Percentiles rank a stretch among this genome's conserved stretches.
phyloP scores from a whole-genome alignment of 768 basidiomycete species.

The Mycena rebaudengoi region DNA sequence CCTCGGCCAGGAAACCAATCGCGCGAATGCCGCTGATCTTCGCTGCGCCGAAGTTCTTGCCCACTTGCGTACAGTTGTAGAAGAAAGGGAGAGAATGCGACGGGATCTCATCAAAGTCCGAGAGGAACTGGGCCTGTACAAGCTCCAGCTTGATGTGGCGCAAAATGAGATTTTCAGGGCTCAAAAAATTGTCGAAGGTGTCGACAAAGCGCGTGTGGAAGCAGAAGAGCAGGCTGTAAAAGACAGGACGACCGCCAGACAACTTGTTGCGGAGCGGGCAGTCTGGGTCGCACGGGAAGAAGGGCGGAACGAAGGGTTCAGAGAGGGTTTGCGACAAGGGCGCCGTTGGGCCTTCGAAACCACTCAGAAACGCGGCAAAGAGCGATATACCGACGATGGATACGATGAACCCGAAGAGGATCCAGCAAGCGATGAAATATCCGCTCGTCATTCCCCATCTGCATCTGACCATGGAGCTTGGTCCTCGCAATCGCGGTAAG shows the following conservation, averaged over 20 bases:
- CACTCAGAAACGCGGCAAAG: not conserved
- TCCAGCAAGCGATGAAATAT: not conserved
- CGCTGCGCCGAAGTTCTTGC: constrained; percentile 41
- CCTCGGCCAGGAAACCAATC: constrained; percentile 42
- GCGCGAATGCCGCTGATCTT: constrained; percentile 48
- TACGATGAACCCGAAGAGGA: constrained; percentile 6
- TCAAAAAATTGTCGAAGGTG: constrained; percentile 54
- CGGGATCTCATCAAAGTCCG: constrained; percentile 40
- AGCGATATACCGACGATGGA: not conserved
- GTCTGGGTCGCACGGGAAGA: constrained; percentile 65
- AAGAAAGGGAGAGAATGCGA: constrained; percentile 40
- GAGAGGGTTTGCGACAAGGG: constrained; percentile 49
- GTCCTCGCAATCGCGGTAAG: constrained; percentile 16
- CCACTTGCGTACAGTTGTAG: constrained; percentile 41
- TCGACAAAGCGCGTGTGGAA: constrained; percentile 63
- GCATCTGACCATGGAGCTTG: not conserved
- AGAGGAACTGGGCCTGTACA: constrained; percentile 65
- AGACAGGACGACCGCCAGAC: constrained; percentile 59
- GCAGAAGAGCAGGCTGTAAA: constrained; percentile 63
- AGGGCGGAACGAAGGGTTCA: constrained; percentile 60
- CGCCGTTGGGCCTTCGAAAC: constrained; percentile 19
- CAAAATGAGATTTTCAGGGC: constrained; percentile 65
- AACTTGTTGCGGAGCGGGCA: constrained; percentile 58
- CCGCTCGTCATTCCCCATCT: constrained; percentile 1
- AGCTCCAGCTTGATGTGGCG: constrained; percentile 64